Evolutionary conservation across 2,329 filamentous ascomycete species (phyloP), one percentile per base, ranked within the genome.

Genomic region (Alternaria brassicae): DNA sequence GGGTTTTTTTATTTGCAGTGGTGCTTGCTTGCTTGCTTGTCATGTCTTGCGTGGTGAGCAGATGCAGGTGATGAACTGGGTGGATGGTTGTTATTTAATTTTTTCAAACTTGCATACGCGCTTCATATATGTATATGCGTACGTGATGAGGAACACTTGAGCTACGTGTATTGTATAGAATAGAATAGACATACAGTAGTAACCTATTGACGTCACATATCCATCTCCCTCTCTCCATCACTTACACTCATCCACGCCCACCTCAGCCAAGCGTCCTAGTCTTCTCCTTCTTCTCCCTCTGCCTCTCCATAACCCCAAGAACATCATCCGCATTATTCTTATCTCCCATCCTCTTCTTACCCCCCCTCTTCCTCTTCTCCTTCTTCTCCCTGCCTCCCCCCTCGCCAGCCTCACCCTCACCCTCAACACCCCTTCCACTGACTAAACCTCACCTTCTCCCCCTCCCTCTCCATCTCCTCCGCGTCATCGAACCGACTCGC

Each of bases 401-500:
- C 0, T 75, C 80, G 1, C 74, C 79, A 0, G 82, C 83, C 0
- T 77, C 81, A 1, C 77, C 78, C n/a, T 84, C 84, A 2, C 80
- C 85, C 4, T 81, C 84, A 12, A 81, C 84, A 21, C 82, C 85
- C 81, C 53, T 80, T 82, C 82, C 91, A 91, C 70, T 87, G 81
- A 37, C 86, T 88, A 54, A 93, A 77, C 79, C 91, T 91, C 63
- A 92, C 80, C 66, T 85, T 88, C 41, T 81, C 74, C 0, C 77
- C 78, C 10, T 83, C 74, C 79, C 81, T 74, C 39, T 93, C 91
- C 64, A 90, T 86, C 64, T 96, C 93, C 60, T 93, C 93, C 49
- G 93, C 93, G 71, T 97, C 95, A 53, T 91, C 93, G 71, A 92
- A 89, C 27, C 94, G 86, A 72, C 90, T 95, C 19, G 89, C 91